Base-by-base conservation (phyloP, 2,329 filamentous ascomycete genomes). In the Fusarium circinatum region DNA sequence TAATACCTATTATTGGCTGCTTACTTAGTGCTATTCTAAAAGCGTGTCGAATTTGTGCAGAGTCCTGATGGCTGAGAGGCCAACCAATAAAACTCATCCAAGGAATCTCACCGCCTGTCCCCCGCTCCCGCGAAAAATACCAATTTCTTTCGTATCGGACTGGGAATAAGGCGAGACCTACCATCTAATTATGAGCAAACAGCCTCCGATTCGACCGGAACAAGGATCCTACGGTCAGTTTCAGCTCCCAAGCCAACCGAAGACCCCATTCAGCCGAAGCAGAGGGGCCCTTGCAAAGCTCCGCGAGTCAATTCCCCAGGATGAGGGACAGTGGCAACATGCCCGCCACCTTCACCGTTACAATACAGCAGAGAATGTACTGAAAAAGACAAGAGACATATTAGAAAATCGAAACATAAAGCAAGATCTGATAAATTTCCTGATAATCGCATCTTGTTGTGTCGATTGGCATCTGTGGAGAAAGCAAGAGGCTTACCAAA, bases 141-240 rank as follows among this genome's bases (percentile, higher is more conserved):
- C 26, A 22, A 22, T 5, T 7, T 30, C 14, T 11, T 28, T 2
- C 8, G 0, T 3, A 12, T 22, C 8, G 3, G 11, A 26, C 0
- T 24, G 6, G 28, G 14, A 48, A 13, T 8, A 30, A 28, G 1
- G 6, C 5, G 0, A 55, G 4, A 28, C 6, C 18, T 12, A 9
- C 5, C 2, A 30, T 26, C 8, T 2, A 3, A 58, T 18, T 4
- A 38, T 58, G 14, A 24, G 14, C 3, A 0, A 3, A 6, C 18
- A 58, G 1, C 24, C 8, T 24, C 10, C 13, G 2, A 14, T 48
- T 24, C 28, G n/a, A 10, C 41, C 41, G 8, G 41, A 58, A 17
- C n/a, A 58, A 38, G 55, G 41, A 5, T 38, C 18, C 3, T 48
- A n/a, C 30, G 5, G 6, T 13, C 30, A 48, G 2, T 58, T 58